Evolutionary conservation across 139 green algal species (phyloP).

Genomic region (Diplosphaera chodatii): DNA sequence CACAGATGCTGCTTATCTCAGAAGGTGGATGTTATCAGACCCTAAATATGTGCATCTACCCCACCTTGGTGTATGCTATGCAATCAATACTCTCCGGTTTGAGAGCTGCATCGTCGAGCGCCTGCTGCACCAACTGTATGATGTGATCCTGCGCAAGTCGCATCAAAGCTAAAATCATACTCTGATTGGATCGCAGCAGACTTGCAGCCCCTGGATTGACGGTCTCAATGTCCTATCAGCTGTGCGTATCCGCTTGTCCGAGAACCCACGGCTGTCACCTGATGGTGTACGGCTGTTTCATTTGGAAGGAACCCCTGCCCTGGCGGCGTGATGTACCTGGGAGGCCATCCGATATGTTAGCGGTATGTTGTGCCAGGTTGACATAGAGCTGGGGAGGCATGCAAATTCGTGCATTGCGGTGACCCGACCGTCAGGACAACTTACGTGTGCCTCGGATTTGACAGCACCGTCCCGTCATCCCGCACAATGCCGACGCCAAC

Average conservation of each 20-base stretch:
- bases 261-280: slow-evolving; percentile 29
- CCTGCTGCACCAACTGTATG: slow-evolving; percentile 55
- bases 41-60: too few species aligned
- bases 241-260: too few species aligned
- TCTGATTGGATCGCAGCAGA: too few species aligned
- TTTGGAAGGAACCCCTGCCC: slow-evolving; percentile 80
- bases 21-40: too few species aligned
- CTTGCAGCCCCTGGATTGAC: too few species aligned
- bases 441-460: slow-evolving; percentile 80
- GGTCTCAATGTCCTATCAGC: too few species aligned
- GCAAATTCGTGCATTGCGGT: too few species aligned
- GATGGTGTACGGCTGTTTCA: slow-evolving; percentile 83
- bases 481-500: slow-evolving; percentile 78
- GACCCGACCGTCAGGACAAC: too few species aligned
- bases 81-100: slow-evolving; percentile 43
- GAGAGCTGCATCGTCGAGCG: slow-evolving; percentile 55
- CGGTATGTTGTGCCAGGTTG: too few species aligned
- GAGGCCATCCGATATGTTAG: too few species aligned
- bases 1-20: background rate
- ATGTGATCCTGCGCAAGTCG: slow-evolving; percentile 47
- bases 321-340: slow-evolving; percentile 72
- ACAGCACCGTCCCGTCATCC: slow-evolving; percentile 63
- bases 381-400: background rate
- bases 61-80: slow-evolving; percentile 83
- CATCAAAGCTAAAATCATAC: too few species aligned